Conservation (phyloP, 257 asterid species). For the Plectranthus barbatus region DNA sequence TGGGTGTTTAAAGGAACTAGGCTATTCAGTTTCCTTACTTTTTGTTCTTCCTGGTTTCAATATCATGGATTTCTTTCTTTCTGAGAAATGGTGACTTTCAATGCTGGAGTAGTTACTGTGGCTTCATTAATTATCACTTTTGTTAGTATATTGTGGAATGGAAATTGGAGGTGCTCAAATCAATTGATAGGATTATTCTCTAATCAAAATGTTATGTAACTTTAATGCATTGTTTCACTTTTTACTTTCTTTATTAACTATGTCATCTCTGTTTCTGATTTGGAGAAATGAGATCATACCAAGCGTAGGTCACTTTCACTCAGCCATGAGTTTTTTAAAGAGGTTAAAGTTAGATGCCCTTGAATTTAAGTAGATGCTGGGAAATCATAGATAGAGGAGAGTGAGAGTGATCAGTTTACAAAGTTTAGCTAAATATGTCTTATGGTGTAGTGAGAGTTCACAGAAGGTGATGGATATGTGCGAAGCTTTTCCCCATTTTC, state of each 20-base stretch:
- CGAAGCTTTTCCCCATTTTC: constrained; percentile 7
- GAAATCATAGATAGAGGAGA: background rate
- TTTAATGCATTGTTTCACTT: background rate
- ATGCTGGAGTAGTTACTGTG: too few relatives aligned
- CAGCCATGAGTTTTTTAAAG: background rate
- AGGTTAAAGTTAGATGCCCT: constrained; percentile 1
- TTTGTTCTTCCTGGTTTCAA: background rate
- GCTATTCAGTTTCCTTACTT: background rate
- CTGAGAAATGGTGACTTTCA: background rate
- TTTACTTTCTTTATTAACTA: background rate
- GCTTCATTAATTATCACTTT: background rate
- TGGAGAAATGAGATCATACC: background rate
- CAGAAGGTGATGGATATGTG: constrained; percentile 3
- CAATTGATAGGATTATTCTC: background rate
- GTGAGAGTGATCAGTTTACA: background rate
- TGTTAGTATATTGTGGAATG: background rate
- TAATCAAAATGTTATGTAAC: background rate
- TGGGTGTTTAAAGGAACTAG: background rate
- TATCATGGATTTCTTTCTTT: background rate
- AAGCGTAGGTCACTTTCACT: background rate
- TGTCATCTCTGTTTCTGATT: background rate
- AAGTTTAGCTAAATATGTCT: background rate
- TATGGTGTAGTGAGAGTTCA: constrained; percentile 14
- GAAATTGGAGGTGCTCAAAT: background rate
- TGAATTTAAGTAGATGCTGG: background rate